Conservation (phyloP, 2,329 filamentous ascomycete genomes). For the Paecilomyces dactylethromorphus region DNA sequence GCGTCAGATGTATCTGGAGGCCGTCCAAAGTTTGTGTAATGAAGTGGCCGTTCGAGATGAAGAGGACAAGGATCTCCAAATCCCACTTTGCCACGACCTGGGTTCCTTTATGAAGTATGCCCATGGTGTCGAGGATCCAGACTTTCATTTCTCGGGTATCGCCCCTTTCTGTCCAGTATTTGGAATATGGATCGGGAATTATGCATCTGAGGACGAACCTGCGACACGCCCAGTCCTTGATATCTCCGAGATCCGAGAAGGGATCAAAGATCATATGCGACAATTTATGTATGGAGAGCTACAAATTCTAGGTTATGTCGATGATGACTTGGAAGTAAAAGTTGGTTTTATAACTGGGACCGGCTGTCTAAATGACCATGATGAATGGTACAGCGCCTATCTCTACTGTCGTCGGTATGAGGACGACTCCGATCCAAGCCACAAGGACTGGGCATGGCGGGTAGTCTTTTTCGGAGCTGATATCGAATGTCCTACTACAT, state of each 20-base stretch:
- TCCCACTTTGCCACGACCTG: slow-evolving; percentile 3
- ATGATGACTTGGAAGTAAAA: not conserved
- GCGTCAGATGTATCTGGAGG: not conserved
- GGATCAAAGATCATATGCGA: not conserved
- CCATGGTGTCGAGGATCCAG: not conserved
- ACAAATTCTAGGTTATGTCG: not conserved
- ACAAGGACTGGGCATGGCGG: not conserved
- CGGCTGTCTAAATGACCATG: slow-evolving; percentile 6
- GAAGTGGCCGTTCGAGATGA: not conserved
- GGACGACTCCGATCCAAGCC: not conserved
- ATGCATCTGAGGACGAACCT: not conserved
- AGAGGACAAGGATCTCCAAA: not conserved
- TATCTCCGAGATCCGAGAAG: not conserved
- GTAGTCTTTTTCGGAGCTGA: slow-evolving; percentile 2
- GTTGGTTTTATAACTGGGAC: slow-evolving; percentile 3
- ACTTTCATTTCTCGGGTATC: not conserved
- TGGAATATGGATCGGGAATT: not conserved
- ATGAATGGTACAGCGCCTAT: slow-evolving; percentile 2
- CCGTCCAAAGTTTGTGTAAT: not conserved
- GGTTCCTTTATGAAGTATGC: slow-evolving; percentile 2
- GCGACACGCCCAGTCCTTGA: not conserved
- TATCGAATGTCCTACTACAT: not conserved
- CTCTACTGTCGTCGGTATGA: not conserved
- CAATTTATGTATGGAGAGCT: not conserved
- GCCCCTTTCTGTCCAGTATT: not conserved